Conservation (phyloP, 768 basidiomycete genomes). For the Lactarius trivialis region DNA sequence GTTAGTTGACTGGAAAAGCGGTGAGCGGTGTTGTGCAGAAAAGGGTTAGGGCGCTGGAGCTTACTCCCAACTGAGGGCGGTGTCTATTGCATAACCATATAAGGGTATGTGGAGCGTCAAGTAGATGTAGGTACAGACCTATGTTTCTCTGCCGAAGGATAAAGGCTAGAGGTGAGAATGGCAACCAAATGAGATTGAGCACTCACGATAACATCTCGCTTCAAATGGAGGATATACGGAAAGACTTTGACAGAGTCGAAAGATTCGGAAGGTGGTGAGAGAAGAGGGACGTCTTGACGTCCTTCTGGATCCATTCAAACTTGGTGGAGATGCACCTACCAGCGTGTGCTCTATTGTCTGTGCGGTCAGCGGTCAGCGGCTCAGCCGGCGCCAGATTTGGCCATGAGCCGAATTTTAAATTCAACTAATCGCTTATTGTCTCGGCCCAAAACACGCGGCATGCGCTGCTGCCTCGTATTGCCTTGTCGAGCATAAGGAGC, state of each 20-base stretch:
- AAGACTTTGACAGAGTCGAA: constrained; percentile 66
- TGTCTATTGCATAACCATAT: constrained; percentile 34
- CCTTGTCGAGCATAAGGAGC: constrained; percentile 18
- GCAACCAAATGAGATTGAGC: background rate
- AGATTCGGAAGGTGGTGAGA: constrained; percentile 51
- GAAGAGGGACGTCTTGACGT: constrained; percentile 28
- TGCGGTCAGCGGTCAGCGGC: no score
- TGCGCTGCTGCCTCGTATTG: constrained; percentile 5
- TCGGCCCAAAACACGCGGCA: constrained; percentile 7
- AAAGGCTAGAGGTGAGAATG: background rate
- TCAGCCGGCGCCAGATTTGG: no score
- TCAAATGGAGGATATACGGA: constrained; percentile 70
- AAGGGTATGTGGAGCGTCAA: background rate
- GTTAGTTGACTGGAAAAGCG: constrained; percentile 58
- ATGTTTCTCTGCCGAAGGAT: constrained; percentile 26
- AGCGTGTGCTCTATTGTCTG: no score
- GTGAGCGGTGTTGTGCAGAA: constrained; percentile 12
- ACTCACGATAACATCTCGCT: constrained; percentile 62
- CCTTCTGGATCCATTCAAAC: constrained; percentile 35
- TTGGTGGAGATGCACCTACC: no score
- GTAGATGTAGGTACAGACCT: constrained; percentile 21
- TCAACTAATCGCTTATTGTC: constrained; percentile 6
- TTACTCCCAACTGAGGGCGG: constrained; percentile 75
- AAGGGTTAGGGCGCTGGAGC: constrained; percentile 29
- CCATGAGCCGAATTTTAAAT: no score